These are phyloP conservation scores for Aureobasidium sp. DNA, from an alignment of 2,329 filamentous ascomycete species.

Conservation along the genomic window DNA sequence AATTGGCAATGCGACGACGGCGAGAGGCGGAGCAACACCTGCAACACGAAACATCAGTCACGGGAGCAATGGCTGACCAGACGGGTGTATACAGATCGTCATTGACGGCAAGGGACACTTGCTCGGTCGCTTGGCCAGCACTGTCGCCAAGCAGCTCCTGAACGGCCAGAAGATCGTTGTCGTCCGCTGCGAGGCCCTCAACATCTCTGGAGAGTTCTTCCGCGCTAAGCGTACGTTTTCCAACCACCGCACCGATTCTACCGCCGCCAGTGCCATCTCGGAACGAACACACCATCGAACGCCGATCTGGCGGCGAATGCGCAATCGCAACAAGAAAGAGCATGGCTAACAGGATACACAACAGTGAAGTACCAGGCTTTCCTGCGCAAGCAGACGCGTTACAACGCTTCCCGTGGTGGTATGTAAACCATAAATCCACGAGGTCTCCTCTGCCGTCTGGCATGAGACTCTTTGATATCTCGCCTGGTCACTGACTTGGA, in stretches of 20 bases:
- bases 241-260: conserved; percentile 15
- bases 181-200: conserved; percentile 97
- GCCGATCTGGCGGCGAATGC: not conserved
- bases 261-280: conserved; percentile 5
- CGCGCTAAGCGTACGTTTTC: conserved; percentile 99
- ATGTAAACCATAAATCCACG: conserved; percentile 38
- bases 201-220: conserved; percentile 99
- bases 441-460: conserved; percentile 6
- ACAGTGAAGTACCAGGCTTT: conserved; percentile 99
- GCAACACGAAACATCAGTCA: conserved; percentile 8
- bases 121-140: conserved; percentile 96
- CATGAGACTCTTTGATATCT: conserved; percentile 16
- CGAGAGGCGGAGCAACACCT: not conserved
- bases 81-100: conserved; percentile 61
- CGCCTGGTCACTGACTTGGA: conserved; percentile 15
- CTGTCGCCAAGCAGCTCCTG: conserved; percentile 97
- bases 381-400: conserved; percentile 99
- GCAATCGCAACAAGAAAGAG: conserved; percentile 13
- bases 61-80: conserved; percentile 16
- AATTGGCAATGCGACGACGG: conserved; percentile 2
- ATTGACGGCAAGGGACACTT: conserved; percentile 99
- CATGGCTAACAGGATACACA: conserved; percentile 21
- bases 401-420: conserved; percentile 98
- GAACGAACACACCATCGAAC: not conserved
- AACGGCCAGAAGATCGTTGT: conserved; percentile 99